phyloP scores from a whole-genome alignment of 192 early-diverging fungal species.

The Gamsiella multidivaricata region DNA sequence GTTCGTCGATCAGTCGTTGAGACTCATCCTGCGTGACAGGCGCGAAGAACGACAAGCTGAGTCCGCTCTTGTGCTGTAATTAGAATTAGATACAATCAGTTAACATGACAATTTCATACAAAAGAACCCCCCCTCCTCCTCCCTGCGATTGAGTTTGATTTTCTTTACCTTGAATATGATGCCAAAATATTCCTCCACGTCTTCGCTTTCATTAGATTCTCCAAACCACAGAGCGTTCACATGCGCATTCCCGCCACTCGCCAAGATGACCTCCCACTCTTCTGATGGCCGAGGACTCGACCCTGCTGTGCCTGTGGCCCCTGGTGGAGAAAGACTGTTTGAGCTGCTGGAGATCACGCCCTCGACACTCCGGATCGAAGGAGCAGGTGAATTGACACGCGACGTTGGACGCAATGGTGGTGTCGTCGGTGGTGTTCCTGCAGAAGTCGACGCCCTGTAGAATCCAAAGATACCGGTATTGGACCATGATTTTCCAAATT shows the following conservation, averaged over 20 bases:
- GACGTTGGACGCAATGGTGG: constrained; percentile 37
- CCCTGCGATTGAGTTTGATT: too few relatives aligned
- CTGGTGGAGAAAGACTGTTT: constrained; percentile 4
- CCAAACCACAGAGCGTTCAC: constrained; percentile 52
- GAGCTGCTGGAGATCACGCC: constrained; percentile 3
- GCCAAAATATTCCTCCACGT: constrained; percentile 37
- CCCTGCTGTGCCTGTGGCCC: background rate
- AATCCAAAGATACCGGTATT: constrained; percentile 51
- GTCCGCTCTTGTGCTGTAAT: constrained; percentile 43
- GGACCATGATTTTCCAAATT: constrained; percentile 54
- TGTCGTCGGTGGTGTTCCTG: constrained; percentile 38
- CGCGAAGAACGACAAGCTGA: constrained; percentile 39
- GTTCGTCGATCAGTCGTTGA: constrained; percentile 31
- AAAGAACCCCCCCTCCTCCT: background rate
- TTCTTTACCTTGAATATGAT: constrained; percentile 31
- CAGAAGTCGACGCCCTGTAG: constrained; percentile 25
- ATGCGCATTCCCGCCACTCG: constrained; percentile 30
- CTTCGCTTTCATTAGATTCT: constrained; percentile 23
- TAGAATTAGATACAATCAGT: background rate
- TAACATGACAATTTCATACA: background rate
- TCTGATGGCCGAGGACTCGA: constrained; percentile 43
- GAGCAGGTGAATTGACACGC: constrained; percentile 42
- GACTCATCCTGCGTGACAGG: constrained; percentile 7
- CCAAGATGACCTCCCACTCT: constrained; percentile 18
- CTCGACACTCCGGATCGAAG: constrained; percentile 45